Evolutionary conservation across 768 basidiomycete genomes (phyloP).

Genomic region (Rhodotorula diobovata): DNA sequence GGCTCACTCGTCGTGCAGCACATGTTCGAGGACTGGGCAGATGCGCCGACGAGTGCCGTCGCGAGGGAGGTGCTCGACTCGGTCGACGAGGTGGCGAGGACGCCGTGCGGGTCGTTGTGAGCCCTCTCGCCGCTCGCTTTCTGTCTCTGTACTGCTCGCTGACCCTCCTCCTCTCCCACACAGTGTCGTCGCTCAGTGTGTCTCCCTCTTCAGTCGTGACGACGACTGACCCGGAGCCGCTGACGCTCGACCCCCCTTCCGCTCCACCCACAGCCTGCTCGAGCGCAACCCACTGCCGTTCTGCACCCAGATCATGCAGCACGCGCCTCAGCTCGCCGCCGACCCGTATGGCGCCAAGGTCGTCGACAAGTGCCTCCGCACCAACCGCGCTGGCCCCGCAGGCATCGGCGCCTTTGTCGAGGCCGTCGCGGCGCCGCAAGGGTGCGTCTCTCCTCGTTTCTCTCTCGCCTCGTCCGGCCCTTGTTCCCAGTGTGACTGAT

Average conservation of each 20-base stretch:
- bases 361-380: conserved; percentile 16
- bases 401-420: neutral
- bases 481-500: no score
- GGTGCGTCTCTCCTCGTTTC: neutral
- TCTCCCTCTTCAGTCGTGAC: neutral
- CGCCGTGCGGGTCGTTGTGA: conserved; percentile 28
- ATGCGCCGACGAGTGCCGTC: conserved; percentile 6
- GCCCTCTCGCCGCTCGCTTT: neutral
- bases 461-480: no score
- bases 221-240: no score
- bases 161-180: neutral
- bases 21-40: conserved; percentile 33
- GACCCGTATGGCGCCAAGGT: conserved; percentile 27
- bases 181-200: conserved; percentile 11
- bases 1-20: conserved; percentile 32
- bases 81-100: conserved; percentile 7
- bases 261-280: conserved; percentile 2
- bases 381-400: neutral
- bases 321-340: conserved; percentile 1
- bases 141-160: neutral
- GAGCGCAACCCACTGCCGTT: conserved; percentile 26
- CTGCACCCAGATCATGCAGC: conserved; percentile 10
- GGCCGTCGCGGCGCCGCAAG: neutral
- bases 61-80: conserved; percentile 19
- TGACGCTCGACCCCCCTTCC: neutral